These are phyloP conservation scores for Cyclostephanos invisitatus DNA, from an alignment of 108 stramenopile species.

Conservation along the genomic window DNA sequence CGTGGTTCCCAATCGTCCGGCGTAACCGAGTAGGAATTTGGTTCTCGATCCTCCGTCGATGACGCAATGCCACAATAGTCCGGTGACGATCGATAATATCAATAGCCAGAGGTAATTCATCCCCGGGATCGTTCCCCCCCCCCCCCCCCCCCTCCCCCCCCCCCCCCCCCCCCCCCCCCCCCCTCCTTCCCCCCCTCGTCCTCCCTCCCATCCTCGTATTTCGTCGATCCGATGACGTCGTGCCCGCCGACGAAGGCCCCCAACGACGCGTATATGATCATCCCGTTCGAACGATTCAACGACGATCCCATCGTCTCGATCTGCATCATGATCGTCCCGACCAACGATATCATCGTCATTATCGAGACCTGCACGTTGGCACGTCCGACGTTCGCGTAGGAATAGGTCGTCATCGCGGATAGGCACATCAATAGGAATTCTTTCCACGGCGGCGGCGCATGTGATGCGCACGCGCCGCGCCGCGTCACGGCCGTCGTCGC, in stretches of 20 bases:
- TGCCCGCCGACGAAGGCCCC: conserved; percentile 60
- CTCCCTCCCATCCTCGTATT: not conserved
- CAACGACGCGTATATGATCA: conserved; percentile 35
- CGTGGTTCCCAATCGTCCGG: conserved; percentile 52
- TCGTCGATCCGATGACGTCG: conserved; percentile 46
- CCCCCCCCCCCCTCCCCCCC: not conserved
- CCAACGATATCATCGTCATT: conserved; percentile 52
- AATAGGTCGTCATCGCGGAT: conserved; percentile 44
- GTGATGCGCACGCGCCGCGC: too few species aligned
- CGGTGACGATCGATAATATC: conserved; percentile 27
- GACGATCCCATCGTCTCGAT: too few species aligned
- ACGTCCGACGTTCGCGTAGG: conserved; percentile 30
- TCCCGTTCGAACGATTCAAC: not conserved
- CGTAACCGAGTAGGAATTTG: conserved; percentile 44
- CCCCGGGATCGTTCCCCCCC: not conserved
- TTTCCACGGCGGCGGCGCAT: too few species aligned
- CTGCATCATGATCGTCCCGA: conserved; percentile 24
- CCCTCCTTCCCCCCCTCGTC: not conserved
- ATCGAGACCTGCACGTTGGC: conserved; percentile 54
- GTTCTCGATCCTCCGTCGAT: conserved; percentile 12
- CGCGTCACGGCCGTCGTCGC: too few species aligned
- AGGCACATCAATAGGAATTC: conserved; percentile 31
- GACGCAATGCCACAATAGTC: conserved; percentile 36
- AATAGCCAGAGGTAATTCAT: conserved; percentile 46
- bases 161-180: not conserved